A percentile compares a stretch with the other conserved stretches of the same genome.
phyloP scores from a whole-genome alignment of 2,329 filamentous ascomycete species.

The Aspergillus candidus region DNA sequence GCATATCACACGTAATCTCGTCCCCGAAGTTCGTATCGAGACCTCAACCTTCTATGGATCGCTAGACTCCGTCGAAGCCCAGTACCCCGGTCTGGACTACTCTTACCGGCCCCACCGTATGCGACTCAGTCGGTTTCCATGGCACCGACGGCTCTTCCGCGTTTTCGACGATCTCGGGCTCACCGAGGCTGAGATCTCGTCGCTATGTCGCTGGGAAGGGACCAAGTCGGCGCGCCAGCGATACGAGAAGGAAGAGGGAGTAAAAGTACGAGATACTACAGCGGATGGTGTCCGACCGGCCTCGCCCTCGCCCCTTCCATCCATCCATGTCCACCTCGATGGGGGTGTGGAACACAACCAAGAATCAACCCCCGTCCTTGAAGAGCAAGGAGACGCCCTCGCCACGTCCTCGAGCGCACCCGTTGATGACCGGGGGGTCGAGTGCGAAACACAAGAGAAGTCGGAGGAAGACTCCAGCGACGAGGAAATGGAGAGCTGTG shows the following conservation, averaged over 20 bases:
- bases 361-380: conserved; percentile 18
- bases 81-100: conserved; percentile 62
- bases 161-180: conserved; percentile 55
- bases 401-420: conserved; percentile 13
- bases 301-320: conserved; percentile 36
- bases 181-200: conserved; percentile 55
- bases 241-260: conserved; percentile 51
- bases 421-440: conserved; percentile 21
- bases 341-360: conserved; percentile 18
- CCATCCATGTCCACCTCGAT: conserved; percentile 28
- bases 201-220: conserved; percentile 55
- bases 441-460: conserved; percentile 19
- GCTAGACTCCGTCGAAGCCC: conserved; percentile 58
- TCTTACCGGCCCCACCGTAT: conserved; percentile 56
- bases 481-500: conserved; percentile 46
- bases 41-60: conserved; percentile 59
- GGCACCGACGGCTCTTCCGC: conserved; percentile 55
- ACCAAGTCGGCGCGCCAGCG: conserved; percentile 44
- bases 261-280: conserved; percentile 56
- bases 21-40: conserved; percentile 60
- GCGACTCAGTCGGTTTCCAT: conserved; percentile 55
- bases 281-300: conserved; percentile 51
- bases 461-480: conserved; percentile 40
- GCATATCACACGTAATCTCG: conserved; percentile 56
- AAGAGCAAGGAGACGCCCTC: conserved; percentile 19